A percentile compares a stretch with the other conserved stretches of the same genome.
phyloP scores from a whole-genome alignment of 495 filamentous ascomycete species.

The Tuber aestivum region DNA sequence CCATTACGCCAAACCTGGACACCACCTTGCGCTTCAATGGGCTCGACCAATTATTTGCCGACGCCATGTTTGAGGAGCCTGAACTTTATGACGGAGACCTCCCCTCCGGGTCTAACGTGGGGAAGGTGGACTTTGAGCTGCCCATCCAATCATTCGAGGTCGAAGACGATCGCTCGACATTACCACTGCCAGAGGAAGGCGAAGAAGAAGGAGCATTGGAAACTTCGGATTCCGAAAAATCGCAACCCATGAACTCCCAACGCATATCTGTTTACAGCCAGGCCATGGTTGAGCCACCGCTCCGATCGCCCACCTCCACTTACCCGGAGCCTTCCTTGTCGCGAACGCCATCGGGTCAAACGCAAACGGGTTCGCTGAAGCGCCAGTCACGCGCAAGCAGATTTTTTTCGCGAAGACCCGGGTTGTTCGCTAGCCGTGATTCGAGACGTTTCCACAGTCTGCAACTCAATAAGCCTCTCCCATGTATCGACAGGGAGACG shows the following conservation, averaged over 20 bases:
- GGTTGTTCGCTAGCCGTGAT: constrained; percentile 14
- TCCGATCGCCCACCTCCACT: constrained; percentile 30
- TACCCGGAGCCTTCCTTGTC: constrained; percentile 38
- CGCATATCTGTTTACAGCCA: constrained; percentile 28
- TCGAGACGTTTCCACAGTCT: constrained; percentile 20
- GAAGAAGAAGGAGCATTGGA: background rate
- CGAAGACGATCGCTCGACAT: constrained; percentile 16
- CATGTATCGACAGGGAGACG: constrained; percentile 26
- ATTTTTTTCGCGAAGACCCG: constrained; percentile 22
- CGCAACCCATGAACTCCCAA: constrained; percentile 17
- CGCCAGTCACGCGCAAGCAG: constrained; percentile 26
- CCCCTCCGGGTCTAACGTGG: constrained; percentile 20
- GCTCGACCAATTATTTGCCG: constrained; percentile 32
- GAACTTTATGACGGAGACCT: constrained; percentile 28
- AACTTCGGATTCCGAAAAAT: constrained; percentile 15
- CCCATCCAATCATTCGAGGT: constrained; percentile 28
- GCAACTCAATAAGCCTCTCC: constrained; percentile 39
- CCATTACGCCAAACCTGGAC: constrained; percentile 33
- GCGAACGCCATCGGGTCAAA: constrained; percentile 21
- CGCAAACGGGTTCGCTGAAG: constrained; percentile 14
- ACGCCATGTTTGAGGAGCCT: constrained; percentile 33
- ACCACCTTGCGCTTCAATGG: constrained; percentile 29
- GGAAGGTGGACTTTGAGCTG: constrained; percentile 26
- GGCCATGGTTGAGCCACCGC: constrained; percentile 23
- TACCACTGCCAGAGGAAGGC: constrained; percentile 23